Evolutionary conservation across 108 stramenopile genomes (phyloP).

Genomic region (Skeletonema tropicum): DNA sequence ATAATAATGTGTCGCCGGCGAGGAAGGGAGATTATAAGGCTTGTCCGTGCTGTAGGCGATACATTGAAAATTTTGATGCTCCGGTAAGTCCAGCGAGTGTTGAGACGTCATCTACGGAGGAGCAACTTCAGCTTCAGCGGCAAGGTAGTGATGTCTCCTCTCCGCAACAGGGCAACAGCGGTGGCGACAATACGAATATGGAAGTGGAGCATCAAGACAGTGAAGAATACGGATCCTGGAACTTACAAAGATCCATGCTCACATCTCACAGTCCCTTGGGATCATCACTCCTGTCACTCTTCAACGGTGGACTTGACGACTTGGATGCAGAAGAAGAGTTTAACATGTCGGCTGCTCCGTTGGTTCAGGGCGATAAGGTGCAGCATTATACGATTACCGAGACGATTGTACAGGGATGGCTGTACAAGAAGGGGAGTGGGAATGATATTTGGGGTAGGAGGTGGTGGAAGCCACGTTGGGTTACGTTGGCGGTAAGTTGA

Average conservation of each 20-base stretch:
- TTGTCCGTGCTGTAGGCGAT: constrained; percentile 13
- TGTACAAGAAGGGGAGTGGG: constrained; percentile 76
- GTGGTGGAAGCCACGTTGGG: constrained; percentile 71
- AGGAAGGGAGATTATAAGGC: constrained; percentile 1
- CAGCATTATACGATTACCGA: constrained; percentile 9
- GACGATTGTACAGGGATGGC: constrained; percentile 66
- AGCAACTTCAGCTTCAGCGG: not conserved
- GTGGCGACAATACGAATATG: not conserved
- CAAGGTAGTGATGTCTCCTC: not conserved
- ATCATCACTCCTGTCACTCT: not conserved
- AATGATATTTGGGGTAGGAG: constrained; percentile 59
- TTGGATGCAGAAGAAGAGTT: not conserved
- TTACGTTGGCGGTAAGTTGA: constrained; percentile 52
- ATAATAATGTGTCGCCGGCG: not conserved
- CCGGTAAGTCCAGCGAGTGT: not conserved
- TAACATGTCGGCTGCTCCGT: not conserved
- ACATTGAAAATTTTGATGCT: constrained; percentile 2
- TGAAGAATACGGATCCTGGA: not conserved
- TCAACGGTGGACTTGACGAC: not conserved
- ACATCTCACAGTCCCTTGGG: not conserved
- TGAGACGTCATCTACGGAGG: not conserved
- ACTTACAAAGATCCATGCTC: not conserved
- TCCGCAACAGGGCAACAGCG: not conserved
- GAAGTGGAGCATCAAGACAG: not conserved
- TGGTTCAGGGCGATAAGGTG: not conserved